Evolutionary conservation across 1,284 basidiomycete genomes (phyloP).

Genomic region (Vanrija sp.): DNA sequence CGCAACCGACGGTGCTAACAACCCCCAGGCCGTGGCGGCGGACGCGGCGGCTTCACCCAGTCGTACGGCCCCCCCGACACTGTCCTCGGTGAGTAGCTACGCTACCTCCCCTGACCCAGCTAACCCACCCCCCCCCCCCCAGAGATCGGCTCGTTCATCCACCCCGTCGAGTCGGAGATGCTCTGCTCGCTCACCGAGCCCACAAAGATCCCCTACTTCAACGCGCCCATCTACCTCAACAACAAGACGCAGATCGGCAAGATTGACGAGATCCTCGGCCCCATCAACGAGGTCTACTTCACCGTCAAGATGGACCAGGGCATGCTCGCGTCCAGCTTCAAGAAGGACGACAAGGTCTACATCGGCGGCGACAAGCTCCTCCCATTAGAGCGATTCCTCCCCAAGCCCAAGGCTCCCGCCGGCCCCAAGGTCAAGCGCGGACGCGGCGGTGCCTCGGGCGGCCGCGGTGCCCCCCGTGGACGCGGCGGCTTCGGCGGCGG

Average conservation of each 20-base stretch:
- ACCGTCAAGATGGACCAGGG: constrained; percentile 97
- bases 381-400: constrained; percentile 93
- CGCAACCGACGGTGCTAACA: not conserved
- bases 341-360: constrained; percentile 96
- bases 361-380: constrained; percentile 94
- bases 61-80: constrained; percentile 75
- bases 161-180: constrained; percentile 98
- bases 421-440: constrained; percentile 78
- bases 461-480: not conserved
- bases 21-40: constrained; percentile 30
- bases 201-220: constrained; percentile 97
- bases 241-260: constrained; percentile 94
- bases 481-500: constrained; percentile 5
- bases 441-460: constrained; percentile 3
- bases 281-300: constrained; percentile 98
- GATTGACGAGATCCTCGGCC: constrained; percentile 80
- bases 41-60: constrained; percentile 60
- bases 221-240: constrained; percentile 96
- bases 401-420: constrained; percentile 73
- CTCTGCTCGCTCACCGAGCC: constrained; percentile 79
- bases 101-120: not conserved
- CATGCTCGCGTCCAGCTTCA: constrained; percentile 92
- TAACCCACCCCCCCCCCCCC: not conserved
- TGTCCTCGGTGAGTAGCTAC: constrained; percentile 63
- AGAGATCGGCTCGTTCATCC: constrained; percentile 86